Base-by-base conservation (phyloP, 352 stramenopile genomes). In the Globisporangium parvum region DNA sequence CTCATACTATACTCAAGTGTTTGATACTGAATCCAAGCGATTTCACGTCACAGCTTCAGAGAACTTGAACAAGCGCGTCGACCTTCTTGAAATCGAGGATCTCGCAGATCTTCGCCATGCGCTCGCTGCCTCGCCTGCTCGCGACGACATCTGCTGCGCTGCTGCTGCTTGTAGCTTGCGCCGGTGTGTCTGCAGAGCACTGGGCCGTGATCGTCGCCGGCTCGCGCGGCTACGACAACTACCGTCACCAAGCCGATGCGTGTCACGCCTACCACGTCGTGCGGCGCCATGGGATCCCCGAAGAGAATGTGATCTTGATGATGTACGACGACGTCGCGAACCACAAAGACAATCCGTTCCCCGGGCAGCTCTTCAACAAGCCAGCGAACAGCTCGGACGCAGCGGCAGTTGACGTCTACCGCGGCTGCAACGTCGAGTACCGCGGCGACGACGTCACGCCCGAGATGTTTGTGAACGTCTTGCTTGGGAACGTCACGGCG, bases 231-330 rank as follows among this genome's bases (percentile, higher is more conserved):
- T 97, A 92, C 71, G 80, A 67, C 59, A 97, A 97, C 78, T 97
- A 97, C 70, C 71, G 88, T 28, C 91, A 97, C 71, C 87, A 97
- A 53, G 75, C 89, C 10, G 88, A 97, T 64, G 84, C 71, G 23
- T 94, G 84, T 55, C 91, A 97, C 62, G 88, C 87, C 20, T 97
- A 97, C 72, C 89, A 97, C 59, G 78, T 96, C 37, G 80, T 97
- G 40, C 78, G 79, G 1, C 72, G 75, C 47, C 87, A 96, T 60
- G 91, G 91, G 12, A 95, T 97, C 41, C 80, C 86, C 10, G 66
- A 53, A 15, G 84, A 96, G 50, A 91, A 95, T 57, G 87, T 97
- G 37, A 80, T 97, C 55, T 78, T 96, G 41, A 96, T 97, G 88
- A 96, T 93, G 83, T 96, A 93, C 70, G 87, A 97, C 64, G 91